phyloP scores from a whole-genome alignment of 2,329 filamentous ascomycete genomes.

The Exophiala mesophila region DNA sequence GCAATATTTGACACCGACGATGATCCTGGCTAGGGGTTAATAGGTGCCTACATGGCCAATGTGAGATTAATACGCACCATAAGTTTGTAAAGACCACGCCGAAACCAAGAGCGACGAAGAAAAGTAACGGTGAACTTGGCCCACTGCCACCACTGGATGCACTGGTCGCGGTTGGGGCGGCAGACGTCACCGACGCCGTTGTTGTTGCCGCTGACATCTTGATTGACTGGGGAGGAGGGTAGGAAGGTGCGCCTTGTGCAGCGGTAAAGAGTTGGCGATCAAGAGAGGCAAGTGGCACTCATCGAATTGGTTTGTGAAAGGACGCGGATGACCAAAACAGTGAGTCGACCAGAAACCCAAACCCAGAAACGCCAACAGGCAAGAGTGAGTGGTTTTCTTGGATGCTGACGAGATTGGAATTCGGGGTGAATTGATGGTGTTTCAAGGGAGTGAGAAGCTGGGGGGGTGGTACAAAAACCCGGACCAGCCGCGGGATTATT shows the following conservation, averaged over 20 bases:
- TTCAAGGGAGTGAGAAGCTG: slow-evolving; percentile 1
- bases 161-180: slow-evolving; percentile 17
- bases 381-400: not conserved
- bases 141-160: slow-evolving; percentile 36
- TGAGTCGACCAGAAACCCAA: too few species aligned
- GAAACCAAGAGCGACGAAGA: slow-evolving; percentile 94
- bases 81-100: slow-evolving; percentile 98
- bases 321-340: too few species aligned
- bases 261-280: too few species aligned
- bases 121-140: slow-evolving; percentile 69
- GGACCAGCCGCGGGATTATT: too few species aligned
- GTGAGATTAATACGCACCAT: slow-evolving; percentile 60
- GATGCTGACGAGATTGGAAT: not conserved
- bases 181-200: not conserved
- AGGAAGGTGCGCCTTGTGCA: too few species aligned
- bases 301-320: not conserved
- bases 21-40: slow-evolving; percentile 66
- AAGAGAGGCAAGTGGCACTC: not conserved
- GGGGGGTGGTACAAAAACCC: too few species aligned
- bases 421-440: slow-evolving; percentile 1
- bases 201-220: slow-evolving; percentile 17
- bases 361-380: too few species aligned
- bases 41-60: not conserved
- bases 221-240: slow-evolving; percentile 8
- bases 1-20: slow-evolving; percentile 98